A percentile compares a stretch with the other conserved stretches of the same genome.
phyloP scores from a whole-genome alignment of 106 monocot genomes.

The Dactylorhiza incarnata region DNA sequence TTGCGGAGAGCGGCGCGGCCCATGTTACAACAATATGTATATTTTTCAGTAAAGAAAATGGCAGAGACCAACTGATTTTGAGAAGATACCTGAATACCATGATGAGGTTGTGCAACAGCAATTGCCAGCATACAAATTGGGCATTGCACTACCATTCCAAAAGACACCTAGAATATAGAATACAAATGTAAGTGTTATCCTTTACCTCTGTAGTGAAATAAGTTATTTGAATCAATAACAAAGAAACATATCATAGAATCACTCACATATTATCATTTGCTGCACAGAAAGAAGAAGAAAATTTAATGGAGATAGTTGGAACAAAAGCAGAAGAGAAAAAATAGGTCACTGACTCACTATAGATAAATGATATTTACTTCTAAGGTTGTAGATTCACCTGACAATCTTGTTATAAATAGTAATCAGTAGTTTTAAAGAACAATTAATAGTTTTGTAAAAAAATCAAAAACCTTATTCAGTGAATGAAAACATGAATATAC shows the following conservation, averaged over 20 bases:
- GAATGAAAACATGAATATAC: not conserved
- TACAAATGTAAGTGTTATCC: not conserved
- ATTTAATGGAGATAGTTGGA: not conserved
- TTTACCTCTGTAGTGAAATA: not conserved
- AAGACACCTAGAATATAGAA: slow-evolving; percentile 45
- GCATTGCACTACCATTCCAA: slow-evolving; percentile 73
- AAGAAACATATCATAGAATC: not conserved
- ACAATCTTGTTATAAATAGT: not conserved
- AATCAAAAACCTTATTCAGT: not conserved
- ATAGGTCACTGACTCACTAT: not conserved
- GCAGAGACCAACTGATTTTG: not conserved
- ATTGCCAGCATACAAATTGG: slow-evolving; percentile 69
- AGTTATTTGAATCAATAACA: not conserved
- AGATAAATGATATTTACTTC: not conserved
- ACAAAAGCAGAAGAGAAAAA: not conserved
- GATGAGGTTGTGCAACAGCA: slow-evolving; percentile 86
- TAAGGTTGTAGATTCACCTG: not conserved
- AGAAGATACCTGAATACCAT: slow-evolving; percentile 63
- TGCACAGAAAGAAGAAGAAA: not conserved
- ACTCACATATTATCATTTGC: not conserved
- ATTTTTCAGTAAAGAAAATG: not conserved
- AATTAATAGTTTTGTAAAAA: not conserved
- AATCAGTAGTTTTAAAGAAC: not conserved
- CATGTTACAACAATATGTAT: no score
- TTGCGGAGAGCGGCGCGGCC: no score